A percentile compares a stretch with the other conserved stretches of the same genome.
phyloP scores from a whole-genome alignment of 2,329 filamentous ascomycete genomes.

The Fonsecaea multimorphosa region DNA sequence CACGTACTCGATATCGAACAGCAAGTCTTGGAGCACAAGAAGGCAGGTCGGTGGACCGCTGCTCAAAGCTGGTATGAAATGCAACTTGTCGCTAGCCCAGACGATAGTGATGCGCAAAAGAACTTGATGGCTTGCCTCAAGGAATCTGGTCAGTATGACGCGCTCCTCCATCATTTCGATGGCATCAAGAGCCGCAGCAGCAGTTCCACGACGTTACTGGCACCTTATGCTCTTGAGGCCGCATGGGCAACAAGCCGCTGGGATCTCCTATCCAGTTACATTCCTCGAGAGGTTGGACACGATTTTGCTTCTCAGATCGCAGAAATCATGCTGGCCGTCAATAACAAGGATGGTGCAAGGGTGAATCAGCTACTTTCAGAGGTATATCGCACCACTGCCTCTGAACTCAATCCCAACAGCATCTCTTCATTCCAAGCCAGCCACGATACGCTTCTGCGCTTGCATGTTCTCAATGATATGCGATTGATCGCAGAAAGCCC shows the following conservation, averaged over 20 bases:
- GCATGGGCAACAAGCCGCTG: slow-evolving; percentile 89
- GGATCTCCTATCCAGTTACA: slow-evolving; percentile 73
- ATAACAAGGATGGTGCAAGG: slow-evolving; percentile 55
- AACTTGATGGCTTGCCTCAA: slow-evolving; percentile 87
- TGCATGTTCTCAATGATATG: slow-evolving; percentile 87
- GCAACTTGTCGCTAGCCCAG: slow-evolving; percentile 77
- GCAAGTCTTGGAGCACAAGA: slow-evolving; percentile 89
- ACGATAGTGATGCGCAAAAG: slow-evolving; percentile 77
- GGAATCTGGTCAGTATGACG: slow-evolving; percentile 93
- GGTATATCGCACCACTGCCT: slow-evolving; percentile 73
- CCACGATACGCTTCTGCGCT: slow-evolving; percentile 81
- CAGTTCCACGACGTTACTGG: slow-evolving; percentile 61
- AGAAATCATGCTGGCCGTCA: slow-evolving; percentile 67
- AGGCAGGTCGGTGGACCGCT: slow-evolving; percentile 89
- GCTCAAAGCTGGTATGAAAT: slow-evolving; percentile 98
- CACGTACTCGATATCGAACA: slow-evolving; percentile 89
- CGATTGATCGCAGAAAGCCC: slow-evolving; percentile 65
- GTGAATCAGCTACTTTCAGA: slow-evolving; percentile 66
- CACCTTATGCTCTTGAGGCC: slow-evolving; percentile 87
- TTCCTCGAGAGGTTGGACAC: slow-evolving; percentile 55
- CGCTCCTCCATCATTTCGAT: slow-evolving; percentile 84
- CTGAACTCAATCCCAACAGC: slow-evolving; percentile 74
- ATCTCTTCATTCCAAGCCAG: slow-evolving; percentile 83
- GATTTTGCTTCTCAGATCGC: slow-evolving; percentile 87
- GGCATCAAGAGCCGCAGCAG: slow-evolving; percentile 61